Percentiles rank a stretch among this genome's conserved stretches.
Evolutionary conservation across 352 stramenopile genomes (phyloP).

Genomic region (Synura sp.): DNA sequence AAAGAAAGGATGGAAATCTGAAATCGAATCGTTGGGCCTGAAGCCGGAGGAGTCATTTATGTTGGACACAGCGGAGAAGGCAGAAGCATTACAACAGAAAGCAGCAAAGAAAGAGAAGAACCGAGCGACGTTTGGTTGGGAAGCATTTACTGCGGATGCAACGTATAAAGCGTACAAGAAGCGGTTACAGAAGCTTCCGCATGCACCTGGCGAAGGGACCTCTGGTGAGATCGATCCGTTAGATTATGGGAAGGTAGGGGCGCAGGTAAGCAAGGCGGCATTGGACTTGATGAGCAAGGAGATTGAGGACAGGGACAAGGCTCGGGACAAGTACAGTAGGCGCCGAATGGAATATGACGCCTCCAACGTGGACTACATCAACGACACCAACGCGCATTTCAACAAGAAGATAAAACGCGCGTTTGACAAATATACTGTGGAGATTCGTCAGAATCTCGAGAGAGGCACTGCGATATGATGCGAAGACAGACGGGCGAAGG

Average conservation of each 20-base stretch:
- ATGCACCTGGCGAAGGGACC: background rate
- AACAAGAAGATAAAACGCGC: slow-evolving; percentile 94
- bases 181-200: slow-evolving; percentile 46
- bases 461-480: slow-evolving; percentile 88
- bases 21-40: background rate
- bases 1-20: slow-evolving; percentile 3
- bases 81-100: background rate
- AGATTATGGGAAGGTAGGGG: slow-evolving; percentile 36
- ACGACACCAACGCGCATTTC: slow-evolving; percentile 94
- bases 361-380: slow-evolving; percentile 94
- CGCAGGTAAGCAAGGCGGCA: background rate
- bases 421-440: slow-evolving; percentile 95
- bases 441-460: slow-evolving; percentile 96
- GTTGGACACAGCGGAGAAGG: background rate
- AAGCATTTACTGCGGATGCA: slow-evolving; percentile 53
- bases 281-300: slow-evolving; percentile 42
- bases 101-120: slow-evolving; percentile 44
- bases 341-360: slow-evolving; percentile 57
- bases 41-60: background rate
- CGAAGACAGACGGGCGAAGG: too few relatives aligned
- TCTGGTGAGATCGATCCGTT: slow-evolving; percentile 38
- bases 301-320: slow-evolving; percentile 46
- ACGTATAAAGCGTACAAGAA: slow-evolving; percentile 57
- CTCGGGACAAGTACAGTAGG: slow-evolving; percentile 51
- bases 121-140: slow-evolving; percentile 48